Evolutionary conservation across 2,329 filamentous ascomycete genomes (phyloP), one percentile per base, ranked within the genome.

Genomic region (Penicillium sp.): DNA sequence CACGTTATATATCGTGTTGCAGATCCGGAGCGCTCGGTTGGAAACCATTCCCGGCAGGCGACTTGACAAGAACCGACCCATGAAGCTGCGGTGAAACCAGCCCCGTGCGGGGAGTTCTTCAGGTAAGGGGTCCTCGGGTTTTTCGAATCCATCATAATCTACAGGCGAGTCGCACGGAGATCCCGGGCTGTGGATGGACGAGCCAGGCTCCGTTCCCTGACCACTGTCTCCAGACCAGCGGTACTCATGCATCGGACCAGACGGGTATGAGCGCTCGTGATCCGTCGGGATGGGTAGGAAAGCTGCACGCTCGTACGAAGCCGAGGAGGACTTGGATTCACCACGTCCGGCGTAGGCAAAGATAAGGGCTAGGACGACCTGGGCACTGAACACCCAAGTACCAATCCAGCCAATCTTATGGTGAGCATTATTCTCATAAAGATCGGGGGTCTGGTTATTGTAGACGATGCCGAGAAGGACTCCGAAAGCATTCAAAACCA

Each of bases 371-470:
- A 96, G 78, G 39, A 89, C 67, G 16, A 89, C 82, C 77, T 96
- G 93, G 0, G 83, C 86, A 52, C 81, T 81, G 11, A 90, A 81
- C 4, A 93, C 80, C 80, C 85, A 89, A 3, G 89, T 93, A 29
- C 89, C 82, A 43, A 91, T 81, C 93, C 93, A 98, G 54, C 92
- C 92, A 44, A 93, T 83, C 73, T 90, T 92, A 78, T 92, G 88
- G 73, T 97, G 93, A n/a, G 89, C 85, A 70, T 96, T 96, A 70
- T 90, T 88, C 31, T 87, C 87, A 72, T 96, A 97, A 23, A 97
- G 78, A 69, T 96, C 91, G 1, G 92, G 92, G 0, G 92, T 96
- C 62, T 84, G 86, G 57, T 84, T 81, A 72, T 95, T 92, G 79
- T 96, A 96, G 33, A 91, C 78, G 50, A 85, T 82, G 8, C 85